Evolutionary conservation across 805 yeast species (phyloP).

Genomic region (Saccharomycopsis javanensis): DNA sequence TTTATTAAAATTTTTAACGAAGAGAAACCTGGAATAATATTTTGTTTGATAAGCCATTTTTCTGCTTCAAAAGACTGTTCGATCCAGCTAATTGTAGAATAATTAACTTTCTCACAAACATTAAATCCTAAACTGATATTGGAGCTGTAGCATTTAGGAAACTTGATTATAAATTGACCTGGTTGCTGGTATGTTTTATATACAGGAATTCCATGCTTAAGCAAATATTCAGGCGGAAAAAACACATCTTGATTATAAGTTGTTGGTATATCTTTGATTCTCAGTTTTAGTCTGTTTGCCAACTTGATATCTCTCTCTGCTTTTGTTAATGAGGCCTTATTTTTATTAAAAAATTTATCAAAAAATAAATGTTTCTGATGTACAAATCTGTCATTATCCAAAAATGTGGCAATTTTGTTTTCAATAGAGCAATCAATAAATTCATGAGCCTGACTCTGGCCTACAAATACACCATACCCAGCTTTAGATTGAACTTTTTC

Average conservation of each 20-base stretch:
- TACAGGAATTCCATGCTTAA: constrained; percentile 38
- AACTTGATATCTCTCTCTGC: constrained; percentile 3
- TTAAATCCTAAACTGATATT: constrained; percentile 45
- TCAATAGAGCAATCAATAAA: constrained; percentile 26
- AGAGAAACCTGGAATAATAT: constrained; percentile 44
- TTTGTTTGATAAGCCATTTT: constrained; percentile 40
- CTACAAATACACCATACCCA: background rate
- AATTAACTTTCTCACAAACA: constrained; percentile 44
- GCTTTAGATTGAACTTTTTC: background rate
- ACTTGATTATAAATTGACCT: constrained; percentile 51
- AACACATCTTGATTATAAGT: constrained; percentile 36
- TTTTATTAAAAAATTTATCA: constrained; percentile 11
- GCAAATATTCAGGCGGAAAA: constrained; percentile 41
- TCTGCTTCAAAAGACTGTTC: constrained; percentile 38
- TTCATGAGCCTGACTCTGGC: constrained; percentile 13
- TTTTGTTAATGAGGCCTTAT: constrained; percentile 4
- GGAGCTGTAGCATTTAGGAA: constrained; percentile 45
- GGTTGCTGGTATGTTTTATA: constrained; percentile 45
- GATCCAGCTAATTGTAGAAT: constrained; percentile 53
- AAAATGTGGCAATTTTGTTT: constrained; percentile 26
- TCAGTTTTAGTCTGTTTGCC: background rate
- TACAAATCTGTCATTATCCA: constrained; percentile 21
- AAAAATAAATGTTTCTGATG: constrained; percentile 10
- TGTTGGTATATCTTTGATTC: constrained; percentile 13
- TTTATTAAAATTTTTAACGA: constrained; percentile 38